These are phyloP conservation scores for Boletus mariae DNA, from an alignment of 1,284 basidiomycete species.

Conservation along the genomic window DNA sequence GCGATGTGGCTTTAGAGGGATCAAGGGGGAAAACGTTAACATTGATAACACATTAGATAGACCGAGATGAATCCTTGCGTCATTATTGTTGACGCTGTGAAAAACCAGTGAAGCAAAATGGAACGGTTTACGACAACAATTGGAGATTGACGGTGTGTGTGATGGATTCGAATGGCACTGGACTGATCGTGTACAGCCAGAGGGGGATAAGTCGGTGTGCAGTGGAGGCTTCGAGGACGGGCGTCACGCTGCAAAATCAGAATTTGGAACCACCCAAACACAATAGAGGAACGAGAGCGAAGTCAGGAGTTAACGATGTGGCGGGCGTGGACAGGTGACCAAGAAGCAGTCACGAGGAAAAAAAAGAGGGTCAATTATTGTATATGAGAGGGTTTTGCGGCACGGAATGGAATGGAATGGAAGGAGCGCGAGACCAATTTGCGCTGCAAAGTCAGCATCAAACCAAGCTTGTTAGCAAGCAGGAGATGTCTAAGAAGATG, in stretches of 20 bases:
- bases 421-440: conserved; percentile 8
- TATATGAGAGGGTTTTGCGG: conserved; percentile 22
- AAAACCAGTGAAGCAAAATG: conserved; percentile 4
- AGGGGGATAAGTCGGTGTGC: neutral
- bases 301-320: neutral
- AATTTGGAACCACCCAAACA: conserved; percentile 10
- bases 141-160: conserved; percentile 15
- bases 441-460: conserved; percentile 9
- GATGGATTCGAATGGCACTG: conserved; percentile 11
- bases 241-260: conserved; percentile 1
- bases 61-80: conserved; percentile 8
- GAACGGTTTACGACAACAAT: conserved; percentile 21
- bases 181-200: conserved; percentile 1
- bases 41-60: neutral
- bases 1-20: conserved; percentile 16
- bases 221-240: neutral
- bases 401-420: conserved; percentile 7
- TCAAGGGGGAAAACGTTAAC: neutral
- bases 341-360: conserved; percentile 2
- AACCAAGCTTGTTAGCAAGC: conserved; percentile 18
- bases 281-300: neutral
- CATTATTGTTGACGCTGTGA: conserved; percentile 15
- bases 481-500: conserved; percentile 2
- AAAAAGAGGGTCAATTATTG: conserved; percentile 25
- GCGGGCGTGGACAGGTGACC: neutral